Evolutionary conservation across 257 asterid species (phyloP).

Genomic region (Gardenia jasminoides): DNA sequence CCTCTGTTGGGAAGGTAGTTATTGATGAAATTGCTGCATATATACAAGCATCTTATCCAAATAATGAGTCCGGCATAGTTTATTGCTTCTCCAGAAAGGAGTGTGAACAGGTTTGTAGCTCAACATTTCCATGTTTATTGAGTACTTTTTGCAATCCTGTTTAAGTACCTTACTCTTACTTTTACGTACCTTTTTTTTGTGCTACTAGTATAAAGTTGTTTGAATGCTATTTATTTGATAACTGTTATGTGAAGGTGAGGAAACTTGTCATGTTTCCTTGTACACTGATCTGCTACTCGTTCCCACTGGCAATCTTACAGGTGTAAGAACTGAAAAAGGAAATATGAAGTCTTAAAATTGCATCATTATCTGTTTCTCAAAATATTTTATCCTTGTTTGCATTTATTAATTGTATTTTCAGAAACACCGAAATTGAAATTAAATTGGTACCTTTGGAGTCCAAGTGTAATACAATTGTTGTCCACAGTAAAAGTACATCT

Average conservation of each 20-base stretch:
- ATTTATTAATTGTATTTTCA: too few relatives aligned
- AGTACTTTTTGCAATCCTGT: background rate
- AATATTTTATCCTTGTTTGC: too few relatives aligned
- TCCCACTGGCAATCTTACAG: background rate
- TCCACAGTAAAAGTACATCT: too few relatives aligned
- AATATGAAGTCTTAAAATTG: background rate
- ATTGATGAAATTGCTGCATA: constrained; percentile 84
- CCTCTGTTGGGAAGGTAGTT: constrained; percentile 69
- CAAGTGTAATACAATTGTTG: background rate
- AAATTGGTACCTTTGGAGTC: background rate
- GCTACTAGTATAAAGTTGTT: background rate
- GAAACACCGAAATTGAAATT: background rate
- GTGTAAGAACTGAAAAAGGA: background rate
- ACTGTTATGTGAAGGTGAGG: background rate
- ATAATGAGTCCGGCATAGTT: constrained; percentile 92
- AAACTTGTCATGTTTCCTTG: background rate
- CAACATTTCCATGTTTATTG: background rate
- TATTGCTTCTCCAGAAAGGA: constrained; percentile 98
- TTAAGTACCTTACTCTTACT: background rate
- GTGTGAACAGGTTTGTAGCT: constrained; percentile 79
- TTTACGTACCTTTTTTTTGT: background rate
- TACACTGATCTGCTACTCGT: background rate
- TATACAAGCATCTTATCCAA: constrained; percentile 73
- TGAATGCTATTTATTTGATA: background rate
- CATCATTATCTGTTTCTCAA: too few relatives aligned